Evolutionary conservation across 2,329 filamentous ascomycete species (phyloP).

Genomic region (Lachnellula arida): DNA sequence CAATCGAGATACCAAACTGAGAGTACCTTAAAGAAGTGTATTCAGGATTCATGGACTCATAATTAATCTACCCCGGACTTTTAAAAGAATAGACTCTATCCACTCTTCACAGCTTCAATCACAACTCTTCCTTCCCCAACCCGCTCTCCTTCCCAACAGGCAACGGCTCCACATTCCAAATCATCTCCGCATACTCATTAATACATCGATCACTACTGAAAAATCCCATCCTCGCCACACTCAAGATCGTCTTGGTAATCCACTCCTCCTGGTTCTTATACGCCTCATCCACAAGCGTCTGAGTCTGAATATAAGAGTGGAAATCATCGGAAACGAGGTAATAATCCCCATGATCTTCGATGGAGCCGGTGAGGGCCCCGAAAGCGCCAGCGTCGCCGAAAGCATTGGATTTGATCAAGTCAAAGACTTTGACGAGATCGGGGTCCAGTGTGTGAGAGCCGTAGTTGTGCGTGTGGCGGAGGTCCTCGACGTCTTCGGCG

Average conservation of each 20-base stretch:
- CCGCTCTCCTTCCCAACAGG: constrained; percentile 17
- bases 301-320: constrained; percentile 88
- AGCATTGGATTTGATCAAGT: constrained; percentile 69
- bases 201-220: constrained; percentile 95
- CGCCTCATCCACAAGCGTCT: constrained; percentile 83
- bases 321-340: constrained; percentile 98
- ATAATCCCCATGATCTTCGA: constrained; percentile 92
- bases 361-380: constrained; percentile 74
- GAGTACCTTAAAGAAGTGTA: background rate
- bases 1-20: no score
- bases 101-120: background rate
- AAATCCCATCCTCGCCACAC: constrained; percentile 93
- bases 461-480: constrained; percentile 87
- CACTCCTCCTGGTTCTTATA: constrained; percentile 91
- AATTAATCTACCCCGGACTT: background rate
- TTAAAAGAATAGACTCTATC: background rate
- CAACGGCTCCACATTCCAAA: constrained; percentile 90
- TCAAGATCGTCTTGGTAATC: constrained; percentile 83
- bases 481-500: constrained; percentile 92
- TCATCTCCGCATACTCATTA: constrained; percentile 92
- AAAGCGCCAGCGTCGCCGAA: constrained; percentile 82
- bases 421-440: constrained; percentile 75
- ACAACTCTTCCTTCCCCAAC: constrained; percentile 23
- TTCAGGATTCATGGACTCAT: background rate
- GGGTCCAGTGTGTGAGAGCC: constrained; percentile 72